phyloP scores from a whole-genome alignment of 306 rosid genomes.

The Mimosa pudica region DNA sequence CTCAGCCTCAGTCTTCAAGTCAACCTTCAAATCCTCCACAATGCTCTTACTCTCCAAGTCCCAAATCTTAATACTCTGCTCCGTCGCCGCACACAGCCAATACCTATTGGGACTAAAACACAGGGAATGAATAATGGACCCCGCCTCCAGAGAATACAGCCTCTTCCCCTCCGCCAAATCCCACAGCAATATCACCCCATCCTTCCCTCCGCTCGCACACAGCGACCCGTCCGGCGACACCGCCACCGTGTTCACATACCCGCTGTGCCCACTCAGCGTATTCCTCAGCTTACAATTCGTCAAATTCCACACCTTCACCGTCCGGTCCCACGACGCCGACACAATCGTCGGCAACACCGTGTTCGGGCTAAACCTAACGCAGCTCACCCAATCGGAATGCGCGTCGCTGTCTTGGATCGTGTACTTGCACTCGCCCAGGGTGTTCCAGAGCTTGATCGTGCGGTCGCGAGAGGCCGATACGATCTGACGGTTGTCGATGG shows the following conservation, averaged over 20 bases:
- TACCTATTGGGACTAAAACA: constrained; percentile 98
- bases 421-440: constrained; percentile 95
- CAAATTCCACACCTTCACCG: constrained; percentile 89
- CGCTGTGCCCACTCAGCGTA: constrained; percentile 75
- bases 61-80: constrained; percentile 96
- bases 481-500: constrained; percentile 97
- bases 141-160: constrained; percentile 80
- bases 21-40: constrained; percentile 93
- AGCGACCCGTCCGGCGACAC: constrained; percentile 93
- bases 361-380: constrained; percentile 86
- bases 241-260: constrained; percentile 94
- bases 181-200: constrained; percentile 85
- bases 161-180: constrained; percentile 97
- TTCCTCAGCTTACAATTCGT: constrained; percentile 78
- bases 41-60: constrained; percentile 97
- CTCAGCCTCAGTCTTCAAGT: constrained; percentile 76
- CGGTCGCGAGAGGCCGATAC: constrained; percentile 98
- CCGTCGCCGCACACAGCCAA: constrained; percentile 98
- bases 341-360: constrained; percentile 77
- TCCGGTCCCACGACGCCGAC: constrained; percentile 66
- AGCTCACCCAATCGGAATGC: constrained; percentile 87
- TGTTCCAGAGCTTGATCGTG: constrained; percentile 96
- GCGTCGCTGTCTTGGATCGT: constrained; percentile 83
- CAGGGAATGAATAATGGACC: constrained; percentile 75
- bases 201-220: constrained; percentile 96